Evolutionary conservation across 2,329 filamentous ascomycete species (phyloP).

Genomic region (Periconia sp.): DNA sequence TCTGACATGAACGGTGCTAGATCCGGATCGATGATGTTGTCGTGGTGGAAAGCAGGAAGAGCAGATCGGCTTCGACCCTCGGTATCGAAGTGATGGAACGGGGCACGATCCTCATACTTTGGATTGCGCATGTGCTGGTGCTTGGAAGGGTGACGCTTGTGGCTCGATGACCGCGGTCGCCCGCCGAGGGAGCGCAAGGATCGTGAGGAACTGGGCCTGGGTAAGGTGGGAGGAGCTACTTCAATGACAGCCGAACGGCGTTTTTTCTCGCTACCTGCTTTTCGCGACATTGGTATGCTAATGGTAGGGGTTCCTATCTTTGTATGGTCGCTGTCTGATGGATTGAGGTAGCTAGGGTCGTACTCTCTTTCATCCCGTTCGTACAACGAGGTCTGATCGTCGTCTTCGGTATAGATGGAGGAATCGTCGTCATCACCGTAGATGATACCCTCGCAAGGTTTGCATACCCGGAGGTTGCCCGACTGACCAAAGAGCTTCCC

Average conservation of each 20-base stretch:
- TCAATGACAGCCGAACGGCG: slow-evolving; percentile 87
- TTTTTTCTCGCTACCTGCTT: slow-evolving; percentile 73
- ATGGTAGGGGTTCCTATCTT: slow-evolving; percentile 60
- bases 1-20: slow-evolving; percentile 95
- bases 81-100: slow-evolving; percentile 75
- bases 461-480: slow-evolving; percentile 85
- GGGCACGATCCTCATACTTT: slow-evolving; percentile 80
- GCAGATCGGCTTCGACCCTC: slow-evolving; percentile 69
- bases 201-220: slow-evolving; percentile 89
- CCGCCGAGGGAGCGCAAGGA: slow-evolving; percentile 75
- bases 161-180: slow-evolving; percentile 73
- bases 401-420: slow-evolving; percentile 85
- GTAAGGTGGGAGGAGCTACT: slow-evolving; percentile 73
- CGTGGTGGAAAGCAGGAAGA: slow-evolving; percentile 92
- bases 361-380: slow-evolving; percentile 33
- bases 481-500: slow-evolving; percentile 85
- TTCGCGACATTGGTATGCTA: slow-evolving; percentile 65
- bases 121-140: slow-evolving; percentile 79
- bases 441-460: slow-evolving; percentile 88
- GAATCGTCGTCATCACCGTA: slow-evolving; percentile 87
- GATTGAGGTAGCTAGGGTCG: slow-evolving; percentile 26
- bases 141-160: slow-evolving; percentile 85
- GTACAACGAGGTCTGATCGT: slow-evolving; percentile 63
- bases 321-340: slow-evolving; percentile 41
- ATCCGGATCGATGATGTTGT: slow-evolving; percentile 98